Evolutionary conservation across 352 stramenopile species (phyloP).

Genomic region (Phytophthora sojae): DNA sequence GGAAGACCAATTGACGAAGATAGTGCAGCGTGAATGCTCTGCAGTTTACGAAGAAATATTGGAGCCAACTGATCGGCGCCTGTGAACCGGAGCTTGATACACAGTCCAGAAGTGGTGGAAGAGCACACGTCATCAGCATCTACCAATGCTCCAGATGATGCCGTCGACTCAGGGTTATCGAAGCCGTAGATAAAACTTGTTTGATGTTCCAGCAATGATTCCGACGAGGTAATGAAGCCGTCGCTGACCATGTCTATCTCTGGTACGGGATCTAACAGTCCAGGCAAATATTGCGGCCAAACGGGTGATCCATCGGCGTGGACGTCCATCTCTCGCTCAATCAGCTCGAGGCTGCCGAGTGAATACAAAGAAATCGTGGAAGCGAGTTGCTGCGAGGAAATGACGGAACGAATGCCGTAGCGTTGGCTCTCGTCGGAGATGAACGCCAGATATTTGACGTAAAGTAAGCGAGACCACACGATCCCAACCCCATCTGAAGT

Average conservation of each 20-base stretch:
- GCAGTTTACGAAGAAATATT: constrained; percentile 26
- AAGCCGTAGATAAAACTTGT: constrained; percentile 17
- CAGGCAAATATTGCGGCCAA: constrained; percentile 24
- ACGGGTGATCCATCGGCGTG: constrained; percentile 25
- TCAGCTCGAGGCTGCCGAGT: constrained; percentile 11
- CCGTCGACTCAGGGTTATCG: constrained; percentile 2
- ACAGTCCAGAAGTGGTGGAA: constrained; percentile 5
- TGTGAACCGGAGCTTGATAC: constrained; percentile 18
- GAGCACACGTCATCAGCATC: constrained; percentile 4
- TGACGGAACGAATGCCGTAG: constrained; percentile 20
- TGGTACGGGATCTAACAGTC: background rate
- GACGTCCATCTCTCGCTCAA: constrained; percentile 22
- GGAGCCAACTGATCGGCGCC: background rate
- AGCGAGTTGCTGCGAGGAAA: constrained; percentile 27
- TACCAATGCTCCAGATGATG: constrained; percentile 3
- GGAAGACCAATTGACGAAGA: constrained; percentile 17
- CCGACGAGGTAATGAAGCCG: constrained; percentile 8
- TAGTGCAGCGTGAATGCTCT: constrained; percentile 1
- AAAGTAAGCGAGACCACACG: constrained; percentile 9
- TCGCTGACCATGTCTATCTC: constrained; percentile 6
- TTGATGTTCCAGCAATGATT: background rate
- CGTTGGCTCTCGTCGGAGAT: constrained; percentile 38
- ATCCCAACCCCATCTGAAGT: background rate
- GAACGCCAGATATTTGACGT: constrained; percentile 15
- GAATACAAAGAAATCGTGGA: constrained; percentile 23